A percentile compares a stretch with the other conserved stretches of the same genome.
Evolutionary conservation across 345 rosid genomes (phyloP).

Genomic region (Microcos paniculata): DNA sequence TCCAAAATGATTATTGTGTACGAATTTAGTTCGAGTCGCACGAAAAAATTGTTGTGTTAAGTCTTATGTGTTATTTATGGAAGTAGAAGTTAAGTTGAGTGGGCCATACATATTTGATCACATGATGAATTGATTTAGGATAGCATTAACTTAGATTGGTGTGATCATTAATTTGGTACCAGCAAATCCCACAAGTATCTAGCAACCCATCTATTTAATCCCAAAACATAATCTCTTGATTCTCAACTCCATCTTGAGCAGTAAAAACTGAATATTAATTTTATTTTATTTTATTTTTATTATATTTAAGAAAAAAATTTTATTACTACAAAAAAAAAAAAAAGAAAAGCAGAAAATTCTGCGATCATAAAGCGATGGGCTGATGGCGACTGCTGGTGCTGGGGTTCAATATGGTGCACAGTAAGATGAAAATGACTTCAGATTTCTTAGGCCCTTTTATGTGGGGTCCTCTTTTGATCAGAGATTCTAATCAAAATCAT

Average conservation of each 20-base stretch:
- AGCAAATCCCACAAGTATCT: not conserved
- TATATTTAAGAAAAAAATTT: no score
- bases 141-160: no score
- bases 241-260: not conserved
- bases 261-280: no score
- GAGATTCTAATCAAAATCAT: not conserved
- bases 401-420: not conserved
- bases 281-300: no score
- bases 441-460: slow-evolving; percentile 7
- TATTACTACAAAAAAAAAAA: not conserved
- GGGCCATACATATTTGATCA: not conserved
- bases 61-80: no score
- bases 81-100: not conserved
- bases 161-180: not conserved
- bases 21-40: no score
- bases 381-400: slow-evolving; percentile 21
- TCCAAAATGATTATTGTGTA: no score
- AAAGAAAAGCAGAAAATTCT: not conserved
- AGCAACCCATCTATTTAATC: not conserved
- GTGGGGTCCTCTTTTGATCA: slow-evolving; percentile 1
- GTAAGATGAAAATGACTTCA: slow-evolving; percentile 13
- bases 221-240: not conserved
- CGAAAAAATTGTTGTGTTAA: no score
- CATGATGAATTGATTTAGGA: not conserved
- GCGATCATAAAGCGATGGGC: not conserved